Conservation (phyloP, 1,284 basidiomycete genomes). For the Malassezia caprae region DNA sequence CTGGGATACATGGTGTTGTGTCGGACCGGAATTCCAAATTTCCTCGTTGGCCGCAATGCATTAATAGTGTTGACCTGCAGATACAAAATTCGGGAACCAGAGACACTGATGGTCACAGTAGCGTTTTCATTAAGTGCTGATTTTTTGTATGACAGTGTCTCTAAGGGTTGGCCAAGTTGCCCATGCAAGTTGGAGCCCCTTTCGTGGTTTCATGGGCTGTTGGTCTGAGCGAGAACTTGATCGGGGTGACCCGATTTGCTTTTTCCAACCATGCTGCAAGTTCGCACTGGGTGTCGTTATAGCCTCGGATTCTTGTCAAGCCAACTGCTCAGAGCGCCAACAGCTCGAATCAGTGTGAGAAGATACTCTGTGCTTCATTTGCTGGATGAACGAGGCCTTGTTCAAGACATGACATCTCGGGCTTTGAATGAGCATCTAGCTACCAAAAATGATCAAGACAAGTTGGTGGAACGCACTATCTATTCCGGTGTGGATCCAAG, state of each 20-base stretch:
- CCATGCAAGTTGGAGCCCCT: constrained; percentile 14
- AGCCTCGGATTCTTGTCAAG: not conserved
- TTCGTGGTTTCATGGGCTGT: not conserved
- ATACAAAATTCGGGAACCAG: not conserved
- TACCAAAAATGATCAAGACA: not conserved
- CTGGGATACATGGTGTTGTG: not conserved
- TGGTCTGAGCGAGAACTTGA: constrained; percentile 6
- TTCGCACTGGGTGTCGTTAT: not conserved
- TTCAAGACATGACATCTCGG: constrained; percentile 27
- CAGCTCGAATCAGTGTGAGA: not conserved
- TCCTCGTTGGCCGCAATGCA: not conserved
- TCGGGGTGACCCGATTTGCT: not conserved
- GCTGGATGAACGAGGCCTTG: constrained; percentile 21
- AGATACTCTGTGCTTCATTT: constrained; percentile 9
- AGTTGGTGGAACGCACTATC: constrained; percentile 51
- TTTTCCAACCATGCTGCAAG: not conserved
- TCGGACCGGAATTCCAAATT: not conserved
- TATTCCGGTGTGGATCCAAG: constrained; percentile 91
- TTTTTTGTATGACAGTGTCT: not conserved
- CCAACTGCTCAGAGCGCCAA: not conserved
- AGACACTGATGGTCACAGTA: not conserved
- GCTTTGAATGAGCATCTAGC: constrained; percentile 18
- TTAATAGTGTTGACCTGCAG: not conserved
- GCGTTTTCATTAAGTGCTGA: not conserved
- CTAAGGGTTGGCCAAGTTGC: not conserved